Base-by-base conservation (phyloP, 768 basidiomycete genomes). In the Xerocomus brunneocitrinus region DNA sequence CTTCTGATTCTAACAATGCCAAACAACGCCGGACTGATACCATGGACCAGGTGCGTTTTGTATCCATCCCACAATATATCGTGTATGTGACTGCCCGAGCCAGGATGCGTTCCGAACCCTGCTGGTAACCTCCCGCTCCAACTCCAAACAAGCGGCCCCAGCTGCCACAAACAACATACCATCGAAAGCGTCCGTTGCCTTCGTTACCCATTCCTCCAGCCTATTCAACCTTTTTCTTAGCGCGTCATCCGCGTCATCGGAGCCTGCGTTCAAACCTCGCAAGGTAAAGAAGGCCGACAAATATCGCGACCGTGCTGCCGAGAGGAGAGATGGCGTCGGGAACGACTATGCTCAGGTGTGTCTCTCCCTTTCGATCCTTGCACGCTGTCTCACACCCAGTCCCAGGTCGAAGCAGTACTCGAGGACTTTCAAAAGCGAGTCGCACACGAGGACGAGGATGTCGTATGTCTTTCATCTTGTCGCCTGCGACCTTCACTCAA, bases 191-290 rank as follows among this genome's bases (percentile, higher is more conserved):
- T 62, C 62, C 56, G 58, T 62, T 59, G 8, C 22, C 19, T 24
- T 16, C 7, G 8, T 38, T 19, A 12, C 38, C 35, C 12, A 12
- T 25, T 30, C 1, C 19, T 46, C 25, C n/a, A 35, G 12, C 36
- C 1, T 34, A 35, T 34, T 55, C 52, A 58, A 12, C 10, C 22
- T 13, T 9, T 19, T 35, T 35, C 10, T n/a, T 51, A 81, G 80
- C 52, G 82, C 81, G 65, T 67, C 73, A 4, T 65, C 78, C 22
- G 73, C 77, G 50, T 65, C 80, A 12, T 76, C 80, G 1, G 73
- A 84, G 54, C 81, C 87, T 19, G 77, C 80, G 0, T 93, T 94
- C 69, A 91, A 91, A 62, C 91, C 91, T 10, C 78, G 91, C 47
- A 90, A 86, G 60, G 75, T 91, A 38, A 89, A 85, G 72, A 85